Evolutionary conservation across 208 protist species (phyloP).

Genomic region (Porcisia deanei): DNA sequence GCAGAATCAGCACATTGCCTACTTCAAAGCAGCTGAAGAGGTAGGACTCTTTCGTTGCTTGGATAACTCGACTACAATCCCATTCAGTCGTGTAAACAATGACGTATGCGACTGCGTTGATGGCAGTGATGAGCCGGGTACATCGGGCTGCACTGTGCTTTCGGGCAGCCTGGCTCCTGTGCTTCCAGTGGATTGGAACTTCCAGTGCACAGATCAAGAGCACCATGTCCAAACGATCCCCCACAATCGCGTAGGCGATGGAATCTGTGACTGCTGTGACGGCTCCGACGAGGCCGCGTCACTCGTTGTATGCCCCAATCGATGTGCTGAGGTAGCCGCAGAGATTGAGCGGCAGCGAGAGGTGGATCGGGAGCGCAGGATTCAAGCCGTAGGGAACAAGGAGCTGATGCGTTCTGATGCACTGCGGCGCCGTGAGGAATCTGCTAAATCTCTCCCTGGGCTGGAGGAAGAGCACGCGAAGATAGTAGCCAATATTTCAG

Average conservation of each 20-base stretch:
- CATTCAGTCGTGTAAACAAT: conserved; percentile 88
- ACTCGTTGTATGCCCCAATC: conserved; percentile 52
- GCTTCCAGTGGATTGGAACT: conserved; percentile 37
- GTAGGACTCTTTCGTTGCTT: conserved; percentile 45
- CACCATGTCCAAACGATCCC: conserved; percentile 52
- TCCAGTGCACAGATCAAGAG: conserved; percentile 84
- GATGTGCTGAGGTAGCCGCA: conserved; percentile 48
- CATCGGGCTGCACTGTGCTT: conserved; percentile 56
- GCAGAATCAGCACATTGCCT: conserved; percentile 13
- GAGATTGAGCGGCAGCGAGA: conserved; percentile 27
- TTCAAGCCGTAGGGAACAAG: conserved; percentile 20
- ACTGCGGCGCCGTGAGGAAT: conserved; percentile 19
- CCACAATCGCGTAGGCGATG: conserved; percentile 89
- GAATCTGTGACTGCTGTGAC: conserved; percentile 95
- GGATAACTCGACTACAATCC: conserved; percentile 47
- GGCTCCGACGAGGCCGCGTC: conserved; percentile 85
- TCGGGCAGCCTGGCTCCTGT: conserved; percentile 3
- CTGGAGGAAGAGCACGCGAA: conserved; percentile 22
- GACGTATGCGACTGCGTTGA: conserved; percentile 96
- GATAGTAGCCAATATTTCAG: conserved; percentile 21
- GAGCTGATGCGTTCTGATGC: conserved; percentile 35
- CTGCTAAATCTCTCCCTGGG: conserved; percentile 2
- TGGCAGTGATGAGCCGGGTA: conserved; percentile 95
- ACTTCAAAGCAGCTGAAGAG: conserved; percentile 30
- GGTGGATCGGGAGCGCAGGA: conserved; percentile 32